phyloP scores from a whole-genome alignment of 352 stramenopile genomes.

The Bremia lactucae region DNA sequence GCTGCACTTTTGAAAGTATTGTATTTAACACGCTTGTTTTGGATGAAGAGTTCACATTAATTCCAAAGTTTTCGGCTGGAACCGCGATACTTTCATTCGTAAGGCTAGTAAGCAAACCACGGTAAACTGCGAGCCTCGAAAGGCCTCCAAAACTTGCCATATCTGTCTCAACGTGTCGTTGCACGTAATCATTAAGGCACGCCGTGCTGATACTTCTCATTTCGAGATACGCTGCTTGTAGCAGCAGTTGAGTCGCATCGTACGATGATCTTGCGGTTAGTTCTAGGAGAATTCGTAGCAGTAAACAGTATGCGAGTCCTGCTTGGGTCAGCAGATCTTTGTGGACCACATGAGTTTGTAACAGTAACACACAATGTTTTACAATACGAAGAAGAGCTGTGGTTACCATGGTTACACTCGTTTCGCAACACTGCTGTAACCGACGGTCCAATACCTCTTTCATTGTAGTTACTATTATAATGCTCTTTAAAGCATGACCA shows the following conservation, averaged over 20 bases:
- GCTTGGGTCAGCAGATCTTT: slow-evolving; percentile 75
- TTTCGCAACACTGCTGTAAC: slow-evolving; percentile 14
- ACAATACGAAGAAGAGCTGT: slow-evolving; percentile 35
- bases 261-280: slow-evolving; percentile 1
- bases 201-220: slow-evolving; percentile 9
- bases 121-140: slow-evolving; percentile 50
- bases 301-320: slow-evolving; percentile 51
- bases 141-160: slow-evolving; percentile 34
- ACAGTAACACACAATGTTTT: slow-evolving; percentile 43
- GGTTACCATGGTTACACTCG: slow-evolving; percentile 2
- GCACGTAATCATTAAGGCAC: slow-evolving; percentile 7
- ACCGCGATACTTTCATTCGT: slow-evolving; percentile 36
- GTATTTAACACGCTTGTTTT: slow-evolving; percentile 34
- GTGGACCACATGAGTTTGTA: slow-evolving; percentile 62
- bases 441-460: slow-evolving; percentile 40
- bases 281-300: slow-evolving; percentile 49
- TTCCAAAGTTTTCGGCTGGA: slow-evolving; percentile 2
- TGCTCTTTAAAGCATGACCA: slow-evolving; percentile 53
- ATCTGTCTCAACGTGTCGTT: slow-evolving; percentile 27
- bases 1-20: slow-evolving; percentile 43
- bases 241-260: slow-evolving; percentile 19
- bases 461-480: slow-evolving; percentile 53
- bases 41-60: slow-evolving; percentile 2
- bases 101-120: slow-evolving; percentile 61
- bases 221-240: slow-evolving; percentile 31